Conservation (phyloP, 2,329 filamentous ascomycete species). For the Monascus ruber region DNA sequence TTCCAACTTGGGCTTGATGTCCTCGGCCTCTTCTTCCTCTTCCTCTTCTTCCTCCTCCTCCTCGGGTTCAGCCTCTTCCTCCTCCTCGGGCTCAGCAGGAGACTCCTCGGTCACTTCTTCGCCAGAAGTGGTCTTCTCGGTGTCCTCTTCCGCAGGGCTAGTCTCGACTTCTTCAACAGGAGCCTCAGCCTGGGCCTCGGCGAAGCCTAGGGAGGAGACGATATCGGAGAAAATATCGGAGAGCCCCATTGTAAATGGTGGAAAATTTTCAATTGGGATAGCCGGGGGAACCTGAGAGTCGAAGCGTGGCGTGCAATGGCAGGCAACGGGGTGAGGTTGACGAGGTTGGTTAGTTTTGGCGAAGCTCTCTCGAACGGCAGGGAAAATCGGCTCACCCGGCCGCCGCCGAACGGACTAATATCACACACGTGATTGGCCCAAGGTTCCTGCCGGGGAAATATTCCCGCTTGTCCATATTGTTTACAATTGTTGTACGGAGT, state of each 20-base stretch:
- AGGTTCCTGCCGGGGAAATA: conserved; percentile 1
- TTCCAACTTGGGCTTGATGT: conserved; percentile 66
- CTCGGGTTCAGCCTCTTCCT: conserved; percentile 38
- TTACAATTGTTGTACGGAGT: neutral
- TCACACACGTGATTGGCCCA: conserved; percentile 30
- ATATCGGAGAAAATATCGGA: conserved; percentile 53
- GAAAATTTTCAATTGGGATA: conserved; percentile 20
- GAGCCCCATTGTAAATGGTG: conserved; percentile 45
- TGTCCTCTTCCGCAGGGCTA: conserved; percentile 32
- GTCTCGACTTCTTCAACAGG: conserved; percentile 41
- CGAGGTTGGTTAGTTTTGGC: conserved; percentile 24
- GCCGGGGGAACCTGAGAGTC: conserved; percentile 14
- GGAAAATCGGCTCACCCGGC: conserved; percentile 32
- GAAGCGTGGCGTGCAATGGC: conserved; percentile 11
- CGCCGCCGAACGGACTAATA: conserved; percentile 27
- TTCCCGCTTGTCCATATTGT: neutral
- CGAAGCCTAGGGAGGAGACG: conserved; percentile 53
- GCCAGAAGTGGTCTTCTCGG: conserved; percentile 16
- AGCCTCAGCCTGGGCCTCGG: conserved; percentile 51
- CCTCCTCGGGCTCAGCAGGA: conserved; percentile 33
- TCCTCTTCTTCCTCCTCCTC: conserved; percentile 42
- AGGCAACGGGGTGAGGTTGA: conserved; percentile 16
- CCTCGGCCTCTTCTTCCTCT: conserved; percentile 52
- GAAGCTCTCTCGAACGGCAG: conserved; percentile 22
- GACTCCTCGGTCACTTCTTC: conserved; percentile 21